A percentile compares a stretch with the other conserved stretches of the same genome.
Evolutionary conservation across 2,329 filamentous ascomycete species (phyloP).

Genomic region (Fusarium sterilihyphosum): DNA sequence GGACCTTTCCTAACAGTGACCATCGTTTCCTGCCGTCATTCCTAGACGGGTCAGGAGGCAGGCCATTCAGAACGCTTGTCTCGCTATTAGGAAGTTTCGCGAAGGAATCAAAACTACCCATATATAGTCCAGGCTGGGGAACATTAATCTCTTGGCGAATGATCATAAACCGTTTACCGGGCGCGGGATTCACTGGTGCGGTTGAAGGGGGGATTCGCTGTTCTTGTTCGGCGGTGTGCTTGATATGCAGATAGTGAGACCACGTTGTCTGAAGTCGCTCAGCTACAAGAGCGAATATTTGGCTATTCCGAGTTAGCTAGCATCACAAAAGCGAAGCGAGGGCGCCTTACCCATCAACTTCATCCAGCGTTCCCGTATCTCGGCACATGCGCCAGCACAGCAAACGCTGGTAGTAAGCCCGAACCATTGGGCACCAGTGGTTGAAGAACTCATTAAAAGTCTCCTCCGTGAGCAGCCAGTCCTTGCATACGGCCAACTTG

Average conservation of each 20-base stretch:
- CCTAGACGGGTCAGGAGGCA: conserved; percentile 42
- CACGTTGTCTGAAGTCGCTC: conserved; percentile 77
- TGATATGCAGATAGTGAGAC: conserved; percentile 82
- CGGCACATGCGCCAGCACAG: conserved; percentile 90
- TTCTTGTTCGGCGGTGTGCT: conserved; percentile 69
- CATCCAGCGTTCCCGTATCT: conserved; percentile 72
- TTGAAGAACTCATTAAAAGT: conserved; percentile 86
- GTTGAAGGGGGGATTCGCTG: conserved; percentile 73
- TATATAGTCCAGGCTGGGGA: conserved; percentile 58
- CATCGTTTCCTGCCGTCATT: conserved; percentile 67
- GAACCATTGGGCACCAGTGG: conserved; percentile 96
- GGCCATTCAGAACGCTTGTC: conserved; percentile 38
- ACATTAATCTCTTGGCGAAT: conserved; percentile 77
- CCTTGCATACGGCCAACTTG: conserved; percentile 76
- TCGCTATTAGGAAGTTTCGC: conserved; percentile 43
- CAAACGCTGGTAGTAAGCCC: conserved; percentile 90
- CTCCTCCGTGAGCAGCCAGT: conserved; percentile 78
- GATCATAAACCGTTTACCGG: conserved; percentile 87
- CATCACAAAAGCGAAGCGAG: not conserved
- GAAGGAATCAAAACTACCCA: conserved; percentile 60
- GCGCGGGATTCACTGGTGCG: conserved; percentile 84
- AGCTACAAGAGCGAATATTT: conserved; percentile 74
- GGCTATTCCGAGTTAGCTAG: conserved; percentile 56
- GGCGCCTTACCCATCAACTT: conserved; percentile 70
- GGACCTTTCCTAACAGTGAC: conserved; percentile 71